Percentiles rank a stretch among this genome's conserved stretches.
Evolutionary conservation across 371 early-diverging fungal species (phyloP).

Genomic region (Capillidium heterosporum): DNA sequence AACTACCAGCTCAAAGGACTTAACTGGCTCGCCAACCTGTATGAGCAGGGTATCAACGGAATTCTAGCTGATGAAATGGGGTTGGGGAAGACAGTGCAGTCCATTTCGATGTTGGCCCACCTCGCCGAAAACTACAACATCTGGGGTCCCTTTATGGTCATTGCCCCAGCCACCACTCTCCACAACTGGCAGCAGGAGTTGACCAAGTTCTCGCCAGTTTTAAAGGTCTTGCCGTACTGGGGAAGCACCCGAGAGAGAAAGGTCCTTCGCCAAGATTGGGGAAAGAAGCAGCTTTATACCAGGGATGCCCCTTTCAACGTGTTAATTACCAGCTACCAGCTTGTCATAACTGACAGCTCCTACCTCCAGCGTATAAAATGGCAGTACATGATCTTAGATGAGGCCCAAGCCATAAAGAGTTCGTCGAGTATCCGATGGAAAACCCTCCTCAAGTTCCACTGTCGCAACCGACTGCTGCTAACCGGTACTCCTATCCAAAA

Average conservation of each 20-base stretch:
- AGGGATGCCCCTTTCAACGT: constrained; percentile 82
- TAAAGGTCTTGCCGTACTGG: constrained; percentile 85
- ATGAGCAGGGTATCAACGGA: constrained; percentile 94
- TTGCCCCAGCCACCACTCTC: constrained; percentile 89
- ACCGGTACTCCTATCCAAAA: constrained; percentile 98
- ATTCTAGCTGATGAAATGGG: constrained; percentile 53
- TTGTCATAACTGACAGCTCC: constrained; percentile 70
- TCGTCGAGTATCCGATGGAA: constrained; percentile 81
- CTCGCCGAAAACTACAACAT: constrained; percentile 73
- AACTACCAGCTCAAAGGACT: constrained; percentile 96
- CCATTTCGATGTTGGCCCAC: constrained; percentile 83
- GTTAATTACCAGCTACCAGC: constrained; percentile 87
- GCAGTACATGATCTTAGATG: constrained; percentile 98
- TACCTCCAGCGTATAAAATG: constrained; percentile 82
- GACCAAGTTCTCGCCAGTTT: constrained; percentile 69
- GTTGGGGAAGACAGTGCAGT: constrained; percentile 76
- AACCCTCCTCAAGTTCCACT: constrained; percentile 76
- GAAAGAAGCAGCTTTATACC: constrained; percentile 49
- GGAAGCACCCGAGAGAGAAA: constrained; percentile 82
- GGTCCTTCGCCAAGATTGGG: constrained; percentile 68
- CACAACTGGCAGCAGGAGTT: constrained; percentile 98
- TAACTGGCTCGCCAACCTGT: constrained; percentile 94
- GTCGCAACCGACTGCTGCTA: constrained; percentile 79
- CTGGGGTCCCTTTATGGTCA: constrained; percentile 92
- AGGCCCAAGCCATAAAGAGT: constrained; percentile 96